Evolutionary conservation across 169 alveolate species (phyloP), one percentile per base, ranked within the genome.

Genomic region (Theileria sp.): DNA sequence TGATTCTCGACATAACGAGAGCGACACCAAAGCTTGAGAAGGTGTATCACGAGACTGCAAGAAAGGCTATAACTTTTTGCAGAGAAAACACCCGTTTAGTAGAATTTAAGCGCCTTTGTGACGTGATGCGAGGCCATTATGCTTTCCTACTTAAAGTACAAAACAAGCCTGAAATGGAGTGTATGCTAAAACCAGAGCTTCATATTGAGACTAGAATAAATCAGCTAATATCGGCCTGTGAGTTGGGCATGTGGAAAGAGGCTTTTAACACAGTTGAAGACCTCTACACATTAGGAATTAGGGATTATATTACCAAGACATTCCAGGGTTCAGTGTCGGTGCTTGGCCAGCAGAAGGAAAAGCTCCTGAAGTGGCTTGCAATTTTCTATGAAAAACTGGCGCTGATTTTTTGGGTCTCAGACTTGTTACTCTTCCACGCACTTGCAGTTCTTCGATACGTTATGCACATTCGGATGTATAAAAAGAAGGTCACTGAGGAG

Each of bases 181-280:
- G 91, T 25, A 86, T 93, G 88, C 88, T 92, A 10, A 89, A 92
- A 87, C 93, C 96, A 72, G 94, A 97, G 79, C 87, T 94, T 36
- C 96, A 94, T 75, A 70, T 94, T 49, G 96, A 95, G 79, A 94
- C 98, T 12, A 92, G 98, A 73, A 94, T 95, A 62, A 94, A 92
- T 50, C 98, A 94, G 86, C 92, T 96, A 17, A 93, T 94, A 60
- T 92, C 95, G 25, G 97, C 99, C 17, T 92, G 97, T 58, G 97
- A 96, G 71, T 87, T 97, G 82, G 92, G 91, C 58, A 88, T 96
- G 80, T 97, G 99, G 99, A 93, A 94, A 71, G 99, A 97, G 80
- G 96, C 98, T 34, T 94, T 95, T 79, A 94, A 93, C 81, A 96
- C 98, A 7, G 97, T 97, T 25, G 99, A 96, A 88, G 98, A 97